These are phyloP conservation scores for Acacia pycnantha DNA, from an alignment of 331 rosid genomes.

Conservation along the genomic window DNA sequence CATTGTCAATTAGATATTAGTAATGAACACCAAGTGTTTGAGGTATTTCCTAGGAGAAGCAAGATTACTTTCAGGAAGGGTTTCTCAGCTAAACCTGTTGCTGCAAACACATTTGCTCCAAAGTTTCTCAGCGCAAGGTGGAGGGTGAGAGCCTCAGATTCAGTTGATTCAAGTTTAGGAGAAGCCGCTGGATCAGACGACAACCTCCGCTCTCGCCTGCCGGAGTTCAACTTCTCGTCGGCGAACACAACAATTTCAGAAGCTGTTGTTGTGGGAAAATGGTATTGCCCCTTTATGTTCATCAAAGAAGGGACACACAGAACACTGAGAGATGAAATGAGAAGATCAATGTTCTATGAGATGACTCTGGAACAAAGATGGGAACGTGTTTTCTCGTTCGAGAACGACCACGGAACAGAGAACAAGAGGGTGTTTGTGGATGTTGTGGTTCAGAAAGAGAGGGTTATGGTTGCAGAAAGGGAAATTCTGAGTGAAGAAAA, in stretches of 20 bases:
- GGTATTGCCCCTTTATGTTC: conserved; percentile 87
- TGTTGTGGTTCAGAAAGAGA: conserved; percentile 50
- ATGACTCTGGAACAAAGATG: conserved; percentile 75
- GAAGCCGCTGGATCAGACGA: conserved; percentile 56
- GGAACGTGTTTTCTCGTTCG: conserved; percentile 53
- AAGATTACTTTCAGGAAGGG: conserved; percentile 52
- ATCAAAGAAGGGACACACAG: conserved; percentile 50
- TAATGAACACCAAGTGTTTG: conserved; percentile 34
- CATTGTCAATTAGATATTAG: conserved; percentile 26
- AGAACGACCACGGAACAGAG: background rate
- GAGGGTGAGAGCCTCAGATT: conserved; percentile 41
- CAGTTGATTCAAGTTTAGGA: conserved; percentile 35
- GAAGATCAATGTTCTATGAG: conserved; percentile 63
- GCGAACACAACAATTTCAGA: conserved; percentile 14
- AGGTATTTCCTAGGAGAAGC: conserved; percentile 43
- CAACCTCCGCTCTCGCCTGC: conserved; percentile 43
- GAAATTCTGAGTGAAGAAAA: conserved; percentile 37
- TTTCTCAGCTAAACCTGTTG: conserved; percentile 57
- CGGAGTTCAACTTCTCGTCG: conserved; percentile 46
- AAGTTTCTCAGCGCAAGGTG: conserved; percentile 55
- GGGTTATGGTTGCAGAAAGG: conserved; percentile 43
- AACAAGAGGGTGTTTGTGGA: conserved; percentile 47
- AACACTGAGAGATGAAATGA: conserved; percentile 44
- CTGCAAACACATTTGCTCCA: conserved; percentile 52
- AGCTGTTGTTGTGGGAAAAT: conserved; percentile 66